A percentile compares a stretch with the other conserved stretches of the same genome.
Evolutionary conservation across 2,329 filamentous ascomycete species (phyloP).

Genomic region (Cryphonectria nitschkei): DNA sequence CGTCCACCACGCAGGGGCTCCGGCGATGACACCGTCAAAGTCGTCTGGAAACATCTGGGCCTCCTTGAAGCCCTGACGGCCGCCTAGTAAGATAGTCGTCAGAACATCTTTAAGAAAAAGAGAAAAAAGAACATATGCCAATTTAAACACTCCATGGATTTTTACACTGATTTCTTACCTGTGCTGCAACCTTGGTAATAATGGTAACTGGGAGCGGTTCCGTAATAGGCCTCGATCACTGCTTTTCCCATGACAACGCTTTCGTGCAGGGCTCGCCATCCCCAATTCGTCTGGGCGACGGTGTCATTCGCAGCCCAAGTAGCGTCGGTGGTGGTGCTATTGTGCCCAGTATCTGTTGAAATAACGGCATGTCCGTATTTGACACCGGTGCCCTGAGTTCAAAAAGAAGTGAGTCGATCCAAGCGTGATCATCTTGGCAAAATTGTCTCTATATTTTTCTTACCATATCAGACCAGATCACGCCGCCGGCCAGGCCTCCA

Average conservation of each 20-base stretch:
- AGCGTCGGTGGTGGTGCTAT: slow-evolving; percentile 35
- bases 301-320: slow-evolving; percentile 38
- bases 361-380: slow-evolving; percentile 44
- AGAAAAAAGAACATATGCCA: too few relatives aligned
- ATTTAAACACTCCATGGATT: not conserved
- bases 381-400: slow-evolving; percentile 25
- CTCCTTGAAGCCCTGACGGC: slow-evolving; percentile 59
- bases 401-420: not conserved
- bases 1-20: slow-evolving; percentile 45
- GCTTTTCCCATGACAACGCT: slow-evolving; percentile 53
- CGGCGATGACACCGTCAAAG: slow-evolving; percentile 60
- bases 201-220: slow-evolving; percentile 27
- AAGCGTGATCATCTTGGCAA: not conserved
- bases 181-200: slow-evolving; percentile 64
- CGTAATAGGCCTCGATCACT: slow-evolving; percentile 53
- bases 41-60: slow-evolving; percentile 57
- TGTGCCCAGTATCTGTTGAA: slow-evolving; percentile 47
- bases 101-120: too few relatives aligned
- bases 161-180: not conserved
- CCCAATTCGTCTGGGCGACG: slow-evolving; percentile 36
- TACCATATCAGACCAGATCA: slow-evolving; percentile 33
- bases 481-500: slow-evolving; percentile 38
- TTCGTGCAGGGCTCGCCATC: slow-evolving; percentile 46
- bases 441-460: not conserved
- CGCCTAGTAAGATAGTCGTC: slow-evolving; percentile 42